These are phyloP conservation scores for Agapanthus africanus DNA, from an alignment of 106 monocot species.

Conservation along the genomic window DNA sequence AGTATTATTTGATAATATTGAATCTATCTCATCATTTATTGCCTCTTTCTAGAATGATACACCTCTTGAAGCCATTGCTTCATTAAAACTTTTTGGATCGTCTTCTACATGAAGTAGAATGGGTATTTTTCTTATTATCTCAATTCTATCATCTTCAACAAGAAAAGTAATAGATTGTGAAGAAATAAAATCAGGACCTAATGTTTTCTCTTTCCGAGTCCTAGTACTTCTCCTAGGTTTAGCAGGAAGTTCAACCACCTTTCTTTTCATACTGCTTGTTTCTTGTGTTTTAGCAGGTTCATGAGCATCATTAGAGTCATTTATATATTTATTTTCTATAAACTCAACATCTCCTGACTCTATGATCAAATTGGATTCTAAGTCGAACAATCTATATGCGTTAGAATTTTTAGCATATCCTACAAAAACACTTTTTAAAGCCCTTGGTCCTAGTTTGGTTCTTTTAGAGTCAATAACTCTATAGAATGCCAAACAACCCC, in stretches of 20 bases:
- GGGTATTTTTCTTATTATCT: neutral
- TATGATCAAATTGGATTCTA: constrained; percentile 5
- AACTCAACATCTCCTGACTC: constrained; percentile 1
- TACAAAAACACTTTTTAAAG: constrained; percentile 9
- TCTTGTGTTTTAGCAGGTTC: neutral
- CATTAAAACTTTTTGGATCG: constrained; percentile 1
- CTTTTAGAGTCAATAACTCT: neutral
- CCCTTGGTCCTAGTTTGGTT: constrained; percentile 11
- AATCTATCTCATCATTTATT: constrained; percentile 7
- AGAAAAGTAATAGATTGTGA: neutral
- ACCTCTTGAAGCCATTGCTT: neutral
- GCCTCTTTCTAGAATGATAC: constrained; percentile 9
- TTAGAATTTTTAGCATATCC: constrained; percentile 12
- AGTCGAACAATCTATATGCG: constrained; percentile 5
- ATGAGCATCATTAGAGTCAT: neutral
- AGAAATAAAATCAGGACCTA: neutral
- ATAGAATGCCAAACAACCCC: constrained; percentile 16
- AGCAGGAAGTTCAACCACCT: neutral
- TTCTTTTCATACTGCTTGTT: neutral
- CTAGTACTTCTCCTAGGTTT: constrained; percentile 6
- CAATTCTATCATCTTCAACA: neutral
- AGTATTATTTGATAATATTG: constrained; percentile 8
- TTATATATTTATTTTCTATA: constrained; percentile 1
- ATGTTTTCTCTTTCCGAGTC: neutral
- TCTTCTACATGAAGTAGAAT: neutral